phyloP scores from a whole-genome alignment of 176 grass and related monocot species.

The Bonia amplexicaulis region DNA sequence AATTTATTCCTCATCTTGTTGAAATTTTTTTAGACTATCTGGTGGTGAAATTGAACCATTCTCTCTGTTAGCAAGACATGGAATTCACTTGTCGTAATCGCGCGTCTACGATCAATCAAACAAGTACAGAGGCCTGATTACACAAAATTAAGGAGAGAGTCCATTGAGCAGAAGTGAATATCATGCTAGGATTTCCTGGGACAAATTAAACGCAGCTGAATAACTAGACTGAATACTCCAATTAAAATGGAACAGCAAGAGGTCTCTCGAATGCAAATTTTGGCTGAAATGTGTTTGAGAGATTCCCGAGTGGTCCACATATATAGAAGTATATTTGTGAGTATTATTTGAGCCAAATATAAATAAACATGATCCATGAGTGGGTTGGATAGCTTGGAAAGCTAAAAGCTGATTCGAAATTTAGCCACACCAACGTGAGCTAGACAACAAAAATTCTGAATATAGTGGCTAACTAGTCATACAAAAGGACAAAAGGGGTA shows the following conservation, averaged over 20 bases:
- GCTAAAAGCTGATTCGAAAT: slow-evolving; percentile 22
- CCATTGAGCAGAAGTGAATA: too few species aligned
- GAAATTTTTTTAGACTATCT: neutral
- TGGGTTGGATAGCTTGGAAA: slow-evolving; percentile 1
- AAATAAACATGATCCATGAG: neutral
- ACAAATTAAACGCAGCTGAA: too few species aligned
- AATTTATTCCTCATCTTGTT: neutral
- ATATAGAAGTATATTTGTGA: neutral
- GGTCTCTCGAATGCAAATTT: neutral
- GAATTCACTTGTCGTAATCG: too few species aligned
- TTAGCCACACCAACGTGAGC: slow-evolving; percentile 29
- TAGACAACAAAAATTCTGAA: slow-evolving; percentile 46
- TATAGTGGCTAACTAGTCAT: slow-evolving; percentile 40
- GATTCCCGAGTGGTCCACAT: neutral
- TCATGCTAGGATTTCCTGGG: too few species aligned
- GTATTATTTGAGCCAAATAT: neutral
- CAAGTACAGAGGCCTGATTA: too few species aligned
- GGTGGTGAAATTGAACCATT: neutral
- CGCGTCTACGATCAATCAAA: too few species aligned
- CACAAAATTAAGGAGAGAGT: too few species aligned
- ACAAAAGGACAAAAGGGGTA: neutral
- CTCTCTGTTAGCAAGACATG: too few species aligned
- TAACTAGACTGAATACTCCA: too few species aligned
- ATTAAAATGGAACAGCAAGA: too few species aligned
- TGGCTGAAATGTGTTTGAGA: neutral